Evolutionary conservation across 495 filamentous ascomycete genomes (phyloP).

Genomic region (Hypoxylon lienhwacheense): DNA sequence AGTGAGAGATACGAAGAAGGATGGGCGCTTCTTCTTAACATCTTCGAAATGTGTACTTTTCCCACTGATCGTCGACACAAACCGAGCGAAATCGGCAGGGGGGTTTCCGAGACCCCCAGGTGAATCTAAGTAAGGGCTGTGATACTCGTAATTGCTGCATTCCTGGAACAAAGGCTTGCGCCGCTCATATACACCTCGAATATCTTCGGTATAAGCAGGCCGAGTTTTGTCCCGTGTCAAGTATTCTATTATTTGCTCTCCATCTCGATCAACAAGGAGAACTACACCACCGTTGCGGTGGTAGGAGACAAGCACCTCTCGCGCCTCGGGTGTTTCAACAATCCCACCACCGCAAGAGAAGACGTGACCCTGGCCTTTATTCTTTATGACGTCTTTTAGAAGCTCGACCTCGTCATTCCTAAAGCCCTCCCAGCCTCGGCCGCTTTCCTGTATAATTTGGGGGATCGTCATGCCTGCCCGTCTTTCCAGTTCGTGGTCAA

Average conservation of each 20-base stretch:
- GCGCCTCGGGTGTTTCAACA: constrained; percentile 83
- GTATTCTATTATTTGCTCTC: constrained; percentile 85
- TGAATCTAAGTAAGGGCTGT: constrained; percentile 68
- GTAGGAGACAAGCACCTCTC: constrained; percentile 72
- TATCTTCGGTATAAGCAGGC: constrained; percentile 91
- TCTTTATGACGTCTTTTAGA: constrained; percentile 69
- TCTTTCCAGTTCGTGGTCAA: constrained; percentile 83
- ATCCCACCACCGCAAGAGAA: constrained; percentile 95
- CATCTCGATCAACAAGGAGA: constrained; percentile 83
- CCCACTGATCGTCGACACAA: constrained; percentile 74
- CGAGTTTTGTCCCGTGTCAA: constrained; percentile 87
- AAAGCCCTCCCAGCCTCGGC: constrained; percentile 86
- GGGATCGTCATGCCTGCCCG: constrained; percentile 74
- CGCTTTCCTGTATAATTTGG: constrained; percentile 68
- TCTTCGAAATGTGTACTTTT: constrained; percentile 63
- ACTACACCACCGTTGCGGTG: constrained; percentile 84
- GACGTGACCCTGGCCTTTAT: constrained; percentile 73
- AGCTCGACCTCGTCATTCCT: constrained; percentile 76
- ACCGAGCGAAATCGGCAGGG: constrained; percentile 76
- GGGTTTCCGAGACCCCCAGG: constrained; percentile 61
- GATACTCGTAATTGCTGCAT: constrained; percentile 95
- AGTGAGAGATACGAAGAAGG: constrained; percentile 92
- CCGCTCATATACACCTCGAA: constrained; percentile 88
- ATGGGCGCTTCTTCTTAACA: constrained; percentile 70
- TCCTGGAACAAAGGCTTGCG: constrained; percentile 89